Conservation (phyloP, 352 stramenopile genomes). For the Globisporangium paroecandrum region DNA sequence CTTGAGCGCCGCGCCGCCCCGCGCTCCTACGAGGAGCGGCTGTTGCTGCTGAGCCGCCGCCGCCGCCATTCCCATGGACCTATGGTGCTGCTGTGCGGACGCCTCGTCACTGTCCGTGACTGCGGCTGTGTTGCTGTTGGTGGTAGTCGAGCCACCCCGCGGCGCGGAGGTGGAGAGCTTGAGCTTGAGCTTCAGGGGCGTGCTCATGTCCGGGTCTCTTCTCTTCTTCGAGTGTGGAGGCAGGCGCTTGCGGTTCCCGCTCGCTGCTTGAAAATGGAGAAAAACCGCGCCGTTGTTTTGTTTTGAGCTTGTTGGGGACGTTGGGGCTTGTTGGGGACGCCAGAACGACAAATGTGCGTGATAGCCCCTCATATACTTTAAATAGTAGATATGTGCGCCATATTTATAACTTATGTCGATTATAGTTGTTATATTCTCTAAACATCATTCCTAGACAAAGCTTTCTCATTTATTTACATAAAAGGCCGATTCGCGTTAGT, state of each 20-base stretch:
- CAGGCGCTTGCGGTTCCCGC: not conserved
- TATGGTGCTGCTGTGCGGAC: slow-evolving; percentile 1
- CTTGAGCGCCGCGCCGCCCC: slow-evolving; percentile 71
- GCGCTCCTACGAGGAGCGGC: slow-evolving; percentile 65
- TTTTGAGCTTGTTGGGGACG: not conserved
- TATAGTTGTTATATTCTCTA: too few species aligned
- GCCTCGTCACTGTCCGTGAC: slow-evolving; percentile 23
- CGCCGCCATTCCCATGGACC: slow-evolving; percentile 13
- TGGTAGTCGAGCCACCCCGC: not conserved
- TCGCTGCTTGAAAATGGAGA: slow-evolving; percentile 1
- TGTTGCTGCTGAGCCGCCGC: slow-evolving; percentile 20
- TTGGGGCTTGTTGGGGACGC: not conserved
- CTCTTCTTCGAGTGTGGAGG: not conserved
- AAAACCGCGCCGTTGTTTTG: slow-evolving; percentile 1
- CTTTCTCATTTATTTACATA: too few species aligned
- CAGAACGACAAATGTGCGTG: not conserved
- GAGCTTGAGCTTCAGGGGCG: slow-evolving; percentile 65
- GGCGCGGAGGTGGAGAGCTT: slow-evolving; percentile 31
- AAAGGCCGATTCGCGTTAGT: too few species aligned
- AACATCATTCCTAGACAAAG: too few species aligned
- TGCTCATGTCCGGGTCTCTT: slow-evolving; percentile 30
- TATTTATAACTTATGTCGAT: too few species aligned
- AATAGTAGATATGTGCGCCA: too few species aligned
- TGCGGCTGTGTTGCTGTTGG: slow-evolving; percentile 9
- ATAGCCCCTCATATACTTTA: not conserved